A percentile compares a stretch with the other conserved stretches of the same genome.
These are phyloP conservation scores for Clarkia xantiana DNA, from an alignment of 345 rosid species.

Conservation along the genomic window DNA sequence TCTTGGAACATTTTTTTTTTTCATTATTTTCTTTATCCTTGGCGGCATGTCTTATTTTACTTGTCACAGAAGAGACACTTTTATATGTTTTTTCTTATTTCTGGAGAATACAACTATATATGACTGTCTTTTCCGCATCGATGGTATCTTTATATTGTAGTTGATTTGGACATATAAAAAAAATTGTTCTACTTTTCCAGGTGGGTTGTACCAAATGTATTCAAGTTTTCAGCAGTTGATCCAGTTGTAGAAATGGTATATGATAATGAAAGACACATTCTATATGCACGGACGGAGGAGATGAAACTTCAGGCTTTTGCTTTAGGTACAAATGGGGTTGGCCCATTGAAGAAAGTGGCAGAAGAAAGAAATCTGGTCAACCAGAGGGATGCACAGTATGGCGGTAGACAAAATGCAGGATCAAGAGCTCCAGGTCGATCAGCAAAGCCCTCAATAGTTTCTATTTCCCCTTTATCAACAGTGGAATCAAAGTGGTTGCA, in stretches of 20 bases:
- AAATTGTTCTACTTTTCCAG: constrained; percentile 26
- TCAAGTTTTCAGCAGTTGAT: constrained; percentile 90
- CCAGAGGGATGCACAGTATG: constrained; percentile 65
- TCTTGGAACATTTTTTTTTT: too few relatives aligned
- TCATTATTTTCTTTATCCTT: not conserved
- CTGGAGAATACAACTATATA: too few relatives aligned
- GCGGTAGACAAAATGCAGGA: constrained; percentile 50
- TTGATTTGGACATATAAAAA: constrained; percentile 1
- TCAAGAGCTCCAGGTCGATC: constrained; percentile 41
- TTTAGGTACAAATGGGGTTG: constrained; percentile 61
- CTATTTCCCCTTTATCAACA: constrained; percentile 68
- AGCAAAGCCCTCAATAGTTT: constrained; percentile 67
- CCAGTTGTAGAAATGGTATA: constrained; percentile 83
- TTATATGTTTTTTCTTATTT: too few relatives aligned
- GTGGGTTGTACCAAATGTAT: constrained; percentile 92
- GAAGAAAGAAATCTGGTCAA: constrained; percentile 81
- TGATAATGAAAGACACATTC: constrained; percentile 84
- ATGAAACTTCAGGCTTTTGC: constrained; percentile 87
- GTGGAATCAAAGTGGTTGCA: constrained; percentile 92
- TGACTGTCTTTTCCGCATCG: too few relatives aligned
- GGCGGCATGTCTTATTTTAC: not conserved
- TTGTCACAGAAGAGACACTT: not conserved
- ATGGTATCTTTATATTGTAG: not conserved
- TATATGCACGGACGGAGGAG: constrained; percentile 88
- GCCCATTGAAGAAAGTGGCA: constrained; percentile 76